A percentile compares a stretch with the other conserved stretches of the same genome.
Evolutionary conservation across 2,329 filamentous ascomycete genomes (phyloP).

Genomic region (Lecanosticta acicola): DNA sequence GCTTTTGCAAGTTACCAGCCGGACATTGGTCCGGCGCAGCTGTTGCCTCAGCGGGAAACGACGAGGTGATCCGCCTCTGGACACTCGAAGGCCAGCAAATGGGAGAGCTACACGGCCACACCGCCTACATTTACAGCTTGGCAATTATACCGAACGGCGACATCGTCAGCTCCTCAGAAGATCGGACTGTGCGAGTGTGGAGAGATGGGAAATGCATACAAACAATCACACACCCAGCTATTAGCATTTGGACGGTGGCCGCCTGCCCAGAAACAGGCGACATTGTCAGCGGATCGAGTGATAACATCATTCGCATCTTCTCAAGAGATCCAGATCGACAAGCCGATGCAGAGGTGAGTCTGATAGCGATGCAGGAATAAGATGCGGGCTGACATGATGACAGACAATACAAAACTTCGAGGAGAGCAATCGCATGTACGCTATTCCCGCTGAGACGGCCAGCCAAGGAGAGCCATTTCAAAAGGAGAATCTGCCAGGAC

Average conservation of each 20-base stretch:
- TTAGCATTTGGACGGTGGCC: slow-evolving; percentile 93
- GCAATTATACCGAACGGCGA: slow-evolving; percentile 74
- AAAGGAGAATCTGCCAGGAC: slow-evolving; percentile 84
- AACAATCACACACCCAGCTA: slow-evolving; percentile 93
- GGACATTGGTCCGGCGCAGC: slow-evolving; percentile 76
- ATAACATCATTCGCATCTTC: slow-evolving; percentile 79
- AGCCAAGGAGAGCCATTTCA: slow-evolving; percentile 62
- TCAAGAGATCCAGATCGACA: slow-evolving; percentile 64
- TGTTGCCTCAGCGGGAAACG: slow-evolving; percentile 93
- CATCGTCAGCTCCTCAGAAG: slow-evolving; percentile 85
- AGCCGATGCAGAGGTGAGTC: slow-evolving; percentile 58
- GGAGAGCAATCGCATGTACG: slow-evolving; percentile 49
- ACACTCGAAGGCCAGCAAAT: slow-evolving; percentile 71
- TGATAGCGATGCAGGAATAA: not conserved
- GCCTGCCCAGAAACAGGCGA: slow-evolving; percentile 77
- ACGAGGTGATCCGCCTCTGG: slow-evolving; percentile 83
- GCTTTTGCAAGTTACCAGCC: slow-evolving; percentile 73
- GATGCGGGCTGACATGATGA: slow-evolving; percentile 2
- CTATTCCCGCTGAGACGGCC: slow-evolving; percentile 55
- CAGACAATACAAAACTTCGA: slow-evolving; percentile 64
- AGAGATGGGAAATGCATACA: slow-evolving; percentile 75
- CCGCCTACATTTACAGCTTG: slow-evolving; percentile 90
- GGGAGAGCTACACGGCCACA: slow-evolving; percentile 76
- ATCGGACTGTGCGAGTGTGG: slow-evolving; percentile 91
- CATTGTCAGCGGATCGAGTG: slow-evolving; percentile 88